Conservation (phyloP, 352 stramenopile genomes). For the Globisporangium yorkense region DNA sequence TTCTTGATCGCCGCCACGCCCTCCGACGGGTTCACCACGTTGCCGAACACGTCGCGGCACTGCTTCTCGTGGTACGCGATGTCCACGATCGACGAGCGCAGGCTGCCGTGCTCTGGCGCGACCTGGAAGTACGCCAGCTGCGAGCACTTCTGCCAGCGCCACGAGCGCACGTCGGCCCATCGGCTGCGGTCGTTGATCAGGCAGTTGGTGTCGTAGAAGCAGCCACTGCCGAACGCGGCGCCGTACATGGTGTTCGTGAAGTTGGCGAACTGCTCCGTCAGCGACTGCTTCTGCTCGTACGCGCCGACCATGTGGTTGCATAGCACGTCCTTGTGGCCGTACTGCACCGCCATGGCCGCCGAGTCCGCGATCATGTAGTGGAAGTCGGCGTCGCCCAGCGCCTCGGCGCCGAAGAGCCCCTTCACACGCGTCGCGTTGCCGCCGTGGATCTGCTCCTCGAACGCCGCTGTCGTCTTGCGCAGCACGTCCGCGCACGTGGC, state of each 20-base stretch:
- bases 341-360: conserved; percentile 86
- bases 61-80: conserved; percentile 78
- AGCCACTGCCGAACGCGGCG: conserved; percentile 59
- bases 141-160: conserved; percentile 85
- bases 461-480: conserved; percentile 51
- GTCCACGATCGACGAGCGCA: conserved; percentile 63
- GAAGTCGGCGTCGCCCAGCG: conserved; percentile 68
- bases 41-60: conserved; percentile 67
- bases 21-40: conserved; percentile 49
- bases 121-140: conserved; percentile 87
- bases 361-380: conserved; percentile 89
- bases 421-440: conserved; percentile 58
- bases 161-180: conserved; percentile 77
- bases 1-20: conserved; percentile 56
- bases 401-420: conserved; percentile 50
- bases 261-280: conserved; percentile 66
- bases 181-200: conserved; percentile 35
- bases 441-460: conserved; percentile 49
- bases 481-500: conserved; percentile 56
- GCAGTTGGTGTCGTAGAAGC: conserved; percentile 83
- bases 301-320: conserved; percentile 53
- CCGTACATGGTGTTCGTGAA: conserved; percentile 84
- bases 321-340: conserved; percentile 78
- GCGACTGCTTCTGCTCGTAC: conserved; percentile 38
- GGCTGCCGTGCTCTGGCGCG: conserved; percentile 44